These are phyloP conservation scores for Platanus orientalis DNA, from an alignment of 164 flowering plant species.

Conservation along the genomic window DNA sequence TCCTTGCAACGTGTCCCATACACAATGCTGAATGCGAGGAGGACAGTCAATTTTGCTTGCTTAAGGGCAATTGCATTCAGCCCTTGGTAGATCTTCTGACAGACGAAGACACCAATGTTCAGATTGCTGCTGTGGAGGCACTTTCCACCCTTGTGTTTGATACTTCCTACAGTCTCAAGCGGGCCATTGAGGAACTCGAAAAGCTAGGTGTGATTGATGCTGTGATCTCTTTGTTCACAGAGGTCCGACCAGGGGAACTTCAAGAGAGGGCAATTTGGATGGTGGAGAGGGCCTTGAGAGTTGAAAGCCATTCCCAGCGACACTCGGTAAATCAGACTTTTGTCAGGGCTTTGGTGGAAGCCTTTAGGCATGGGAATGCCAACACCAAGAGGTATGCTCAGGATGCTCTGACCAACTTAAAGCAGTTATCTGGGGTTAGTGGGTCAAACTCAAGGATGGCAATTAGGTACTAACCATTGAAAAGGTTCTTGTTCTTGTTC, in stretches of 20 bases:
- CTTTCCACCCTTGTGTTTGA: constrained; percentile 43
- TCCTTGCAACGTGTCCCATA: constrained; percentile 36
- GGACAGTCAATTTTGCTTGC: constrained; percentile 40
- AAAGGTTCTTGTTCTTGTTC: too few species aligned
- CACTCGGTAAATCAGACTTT: constrained; percentile 35
- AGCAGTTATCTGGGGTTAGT: constrained; percentile 48
- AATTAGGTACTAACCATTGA: too few species aligned
- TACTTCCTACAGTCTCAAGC: constrained; percentile 21
- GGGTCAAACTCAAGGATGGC: constrained; percentile 36
- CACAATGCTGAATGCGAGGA: constrained; percentile 44
- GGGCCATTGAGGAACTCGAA: constrained; percentile 44
- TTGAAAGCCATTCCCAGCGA: constrained; percentile 27
- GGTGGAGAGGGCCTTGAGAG: constrained; percentile 46
- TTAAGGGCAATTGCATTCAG: constrained; percentile 39
- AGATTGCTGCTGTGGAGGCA: constrained; percentile 45
- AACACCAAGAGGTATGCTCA: constrained; percentile 50
- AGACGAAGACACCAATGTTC: constrained; percentile 41
- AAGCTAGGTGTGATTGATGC: constrained; percentile 25
- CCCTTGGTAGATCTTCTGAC: constrained; percentile 41
- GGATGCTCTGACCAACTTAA: constrained; percentile 49
- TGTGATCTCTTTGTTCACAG: constrained; percentile 36
- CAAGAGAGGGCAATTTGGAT: constrained; percentile 51
- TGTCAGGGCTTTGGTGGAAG: constrained; percentile 54
- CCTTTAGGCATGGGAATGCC: constrained; percentile 47
- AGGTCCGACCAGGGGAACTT: constrained; percentile 43